phyloP scores from a whole-genome alignment of 139 green algal genomes.

The Coccomyxa sp. region DNA sequence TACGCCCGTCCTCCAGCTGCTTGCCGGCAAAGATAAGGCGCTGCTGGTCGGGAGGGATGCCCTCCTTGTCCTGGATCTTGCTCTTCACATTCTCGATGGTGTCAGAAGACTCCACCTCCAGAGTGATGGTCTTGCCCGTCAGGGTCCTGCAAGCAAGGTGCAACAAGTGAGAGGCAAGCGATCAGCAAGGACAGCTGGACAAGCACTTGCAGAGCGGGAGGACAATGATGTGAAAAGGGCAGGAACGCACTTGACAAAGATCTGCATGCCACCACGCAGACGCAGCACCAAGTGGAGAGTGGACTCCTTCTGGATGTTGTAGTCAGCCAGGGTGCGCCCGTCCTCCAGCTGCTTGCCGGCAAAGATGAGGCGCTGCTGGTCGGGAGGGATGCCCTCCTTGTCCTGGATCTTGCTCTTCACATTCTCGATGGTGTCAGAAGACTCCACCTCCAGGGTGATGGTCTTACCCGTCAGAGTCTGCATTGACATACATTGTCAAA shows the following conservation, averaged over 20 bases:
- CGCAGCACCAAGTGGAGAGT: conserved; percentile 74
- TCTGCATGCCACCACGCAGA: conserved; percentile 86
- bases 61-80: conserved; percentile 89
- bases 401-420: conserved; percentile 88
- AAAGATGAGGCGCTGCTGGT: conserved; percentile 97
- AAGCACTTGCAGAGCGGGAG: too few relatives aligned
- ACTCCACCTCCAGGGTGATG: conserved; percentile 77
- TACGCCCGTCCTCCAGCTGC: conserved; percentile 94
- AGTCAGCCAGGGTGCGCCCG: conserved; percentile 88
- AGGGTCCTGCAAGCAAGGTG: conserved; percentile 76
- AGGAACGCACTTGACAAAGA: conserved; percentile 70
- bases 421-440: conserved; percentile 72
- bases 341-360: conserved; percentile 97
- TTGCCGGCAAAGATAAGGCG: conserved; percentile 95
- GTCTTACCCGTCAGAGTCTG: conserved; percentile 77
- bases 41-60: conserved; percentile 94
- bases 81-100: conserved; percentile 82
- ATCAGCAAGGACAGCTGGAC: too few relatives aligned
- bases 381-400: conserved; percentile 88
- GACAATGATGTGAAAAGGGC: too few relatives aligned
- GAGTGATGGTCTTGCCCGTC: conserved; percentile 73
- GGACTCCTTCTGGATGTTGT: conserved; percentile 98
- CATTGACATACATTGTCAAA: conserved; percentile 54
- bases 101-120: conserved; percentile 72
- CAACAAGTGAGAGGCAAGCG: too few relatives aligned